These are phyloP conservation scores for Sicyos baderoa DNA, from an alignment of 306 rosid species.

Conservation along the genomic window DNA sequence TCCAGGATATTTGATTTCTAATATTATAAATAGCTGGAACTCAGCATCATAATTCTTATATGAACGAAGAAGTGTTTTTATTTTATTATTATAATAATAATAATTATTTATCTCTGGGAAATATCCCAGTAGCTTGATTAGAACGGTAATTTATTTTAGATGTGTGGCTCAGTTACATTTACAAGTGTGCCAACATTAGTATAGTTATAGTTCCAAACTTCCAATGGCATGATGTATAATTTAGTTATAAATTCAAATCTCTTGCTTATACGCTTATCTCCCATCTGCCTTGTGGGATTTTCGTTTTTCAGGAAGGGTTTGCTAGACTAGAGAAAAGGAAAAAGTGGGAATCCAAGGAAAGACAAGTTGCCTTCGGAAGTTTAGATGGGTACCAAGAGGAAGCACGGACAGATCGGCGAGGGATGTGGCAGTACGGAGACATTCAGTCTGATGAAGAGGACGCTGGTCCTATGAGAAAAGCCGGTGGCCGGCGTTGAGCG, in stretches of 20 bases:
- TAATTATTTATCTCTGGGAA: no score
- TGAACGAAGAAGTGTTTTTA: neutral
- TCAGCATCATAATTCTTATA: neutral
- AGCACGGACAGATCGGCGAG: conserved; percentile 56
- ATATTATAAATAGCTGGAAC: no score
- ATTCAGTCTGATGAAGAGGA: conserved; percentile 86
- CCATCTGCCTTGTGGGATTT: conserved; percentile 29
- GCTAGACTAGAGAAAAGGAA: conserved; percentile 69
- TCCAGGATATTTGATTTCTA: neutral
- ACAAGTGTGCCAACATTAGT: no score
- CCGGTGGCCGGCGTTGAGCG: conserved; percentile 49
- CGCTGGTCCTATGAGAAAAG: conserved; percentile 50
- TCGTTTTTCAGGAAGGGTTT: conserved; percentile 80
- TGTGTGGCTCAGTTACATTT: neutral
- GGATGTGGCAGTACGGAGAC: conserved; percentile 94
- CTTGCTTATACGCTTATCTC: neutral
- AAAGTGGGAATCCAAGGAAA: conserved; percentile 65
- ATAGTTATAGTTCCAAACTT: no score
- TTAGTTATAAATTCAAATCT: no score
- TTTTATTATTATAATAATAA: no score
- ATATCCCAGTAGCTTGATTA: neutral
- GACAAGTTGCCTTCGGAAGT: conserved; percentile 56
- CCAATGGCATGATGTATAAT: no score
- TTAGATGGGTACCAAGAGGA: conserved; percentile 74
- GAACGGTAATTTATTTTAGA: neutral